Evolutionary conservation across 495 filamentous ascomycete genomes (phyloP).

Genomic region (Lepidopterella palustris): DNA sequence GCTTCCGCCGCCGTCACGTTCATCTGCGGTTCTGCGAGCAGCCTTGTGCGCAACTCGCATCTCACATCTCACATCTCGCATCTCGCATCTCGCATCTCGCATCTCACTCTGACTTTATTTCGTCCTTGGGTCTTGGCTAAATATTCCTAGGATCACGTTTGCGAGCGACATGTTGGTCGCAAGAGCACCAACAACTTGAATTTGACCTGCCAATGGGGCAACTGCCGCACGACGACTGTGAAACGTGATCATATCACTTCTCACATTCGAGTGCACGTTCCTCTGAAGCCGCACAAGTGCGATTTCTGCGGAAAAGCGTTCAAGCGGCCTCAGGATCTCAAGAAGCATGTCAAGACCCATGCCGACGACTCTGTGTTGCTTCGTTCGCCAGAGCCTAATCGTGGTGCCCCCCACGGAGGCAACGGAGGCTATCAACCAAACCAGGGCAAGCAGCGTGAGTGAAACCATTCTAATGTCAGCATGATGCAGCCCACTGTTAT

Average conservation of each 20-base stretch:
- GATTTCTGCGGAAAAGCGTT: slow-evolving; percentile 98
- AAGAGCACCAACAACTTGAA: slow-evolving; percentile 99
- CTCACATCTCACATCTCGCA: too few relatives aligned
- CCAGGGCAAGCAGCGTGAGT: slow-evolving; percentile 53
- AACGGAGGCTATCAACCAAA: slow-evolving; percentile 45
- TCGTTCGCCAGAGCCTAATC: slow-evolving; percentile 65
- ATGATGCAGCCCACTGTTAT: slow-evolving; percentile 9
- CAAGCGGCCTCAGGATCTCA: slow-evolving; percentile 97
- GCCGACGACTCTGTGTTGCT: slow-evolving; percentile 91
- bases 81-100: too few relatives aligned
- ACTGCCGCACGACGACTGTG: slow-evolving; percentile 91
- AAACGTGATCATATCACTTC: slow-evolving; percentile 99
- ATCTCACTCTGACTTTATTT: background rate
- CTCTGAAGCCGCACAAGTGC: slow-evolving; percentile 96
- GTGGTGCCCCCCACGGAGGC: slow-evolving; percentile 44
- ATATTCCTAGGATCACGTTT: slow-evolving; percentile 78
- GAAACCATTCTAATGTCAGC: slow-evolving; percentile 14
- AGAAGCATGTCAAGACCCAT: slow-evolving; percentile 99
- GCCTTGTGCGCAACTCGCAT: too few relatives aligned
- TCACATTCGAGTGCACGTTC: slow-evolving; percentile 96
- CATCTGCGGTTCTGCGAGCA: too few relatives aligned
- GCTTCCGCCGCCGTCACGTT: background rate
- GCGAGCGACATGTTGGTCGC: slow-evolving; percentile 95
- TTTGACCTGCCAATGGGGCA: slow-evolving; percentile 94
- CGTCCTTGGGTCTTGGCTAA: slow-evolving; percentile 22